Evolutionary conservation across 2,329 filamentous ascomycete genomes (phyloP).

Genomic region (Beauveria brongniartii): DNA sequence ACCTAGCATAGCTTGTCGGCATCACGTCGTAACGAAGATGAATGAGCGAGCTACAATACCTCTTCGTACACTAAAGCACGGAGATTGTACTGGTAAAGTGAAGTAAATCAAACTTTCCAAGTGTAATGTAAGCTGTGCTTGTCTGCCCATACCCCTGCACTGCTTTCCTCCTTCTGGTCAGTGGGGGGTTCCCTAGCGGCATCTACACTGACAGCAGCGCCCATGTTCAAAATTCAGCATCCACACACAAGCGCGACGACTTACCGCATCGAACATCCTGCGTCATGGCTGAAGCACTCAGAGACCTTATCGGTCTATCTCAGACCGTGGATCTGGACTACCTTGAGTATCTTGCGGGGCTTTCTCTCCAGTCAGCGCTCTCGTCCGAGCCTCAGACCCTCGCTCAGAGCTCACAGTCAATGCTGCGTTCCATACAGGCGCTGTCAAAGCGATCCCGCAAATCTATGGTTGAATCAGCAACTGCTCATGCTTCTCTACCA

Average conservation of each 20-base stretch:
- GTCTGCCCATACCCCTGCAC: not conserved
- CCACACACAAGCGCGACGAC: not conserved
- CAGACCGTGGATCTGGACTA: constrained; percentile 59
- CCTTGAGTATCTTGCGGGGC: constrained; percentile 67
- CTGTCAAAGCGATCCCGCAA: constrained; percentile 87
- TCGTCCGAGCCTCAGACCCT: constrained; percentile 71
- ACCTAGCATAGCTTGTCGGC: not conserved
- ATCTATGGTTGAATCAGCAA: constrained; percentile 71
- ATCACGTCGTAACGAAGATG: no score
- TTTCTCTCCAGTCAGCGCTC: constrained; percentile 64
- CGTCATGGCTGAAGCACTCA: constrained; percentile 29
- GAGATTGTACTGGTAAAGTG: no score
- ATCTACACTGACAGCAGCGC: not conserved
- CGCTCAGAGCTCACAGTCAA: constrained; percentile 71
- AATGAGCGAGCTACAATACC: no score
- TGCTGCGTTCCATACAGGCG: constrained; percentile 74
- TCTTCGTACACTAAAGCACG: no score
- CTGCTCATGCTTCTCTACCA: constrained; percentile 65
- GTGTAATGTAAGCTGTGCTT: no score
- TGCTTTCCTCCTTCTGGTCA: not conserved
- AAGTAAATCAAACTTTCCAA: no score
- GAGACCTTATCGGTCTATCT: constrained; percentile 26
- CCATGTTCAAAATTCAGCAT: not conserved
- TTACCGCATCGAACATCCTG: not conserved
- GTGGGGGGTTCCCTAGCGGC: not conserved